A percentile compares a stretch with the other conserved stretches of the same genome.
These are phyloP conservation scores for Boletus rex-veris DNA, from an alignment of 768 basidiomycete genomes.

Conservation along the genomic window DNA sequence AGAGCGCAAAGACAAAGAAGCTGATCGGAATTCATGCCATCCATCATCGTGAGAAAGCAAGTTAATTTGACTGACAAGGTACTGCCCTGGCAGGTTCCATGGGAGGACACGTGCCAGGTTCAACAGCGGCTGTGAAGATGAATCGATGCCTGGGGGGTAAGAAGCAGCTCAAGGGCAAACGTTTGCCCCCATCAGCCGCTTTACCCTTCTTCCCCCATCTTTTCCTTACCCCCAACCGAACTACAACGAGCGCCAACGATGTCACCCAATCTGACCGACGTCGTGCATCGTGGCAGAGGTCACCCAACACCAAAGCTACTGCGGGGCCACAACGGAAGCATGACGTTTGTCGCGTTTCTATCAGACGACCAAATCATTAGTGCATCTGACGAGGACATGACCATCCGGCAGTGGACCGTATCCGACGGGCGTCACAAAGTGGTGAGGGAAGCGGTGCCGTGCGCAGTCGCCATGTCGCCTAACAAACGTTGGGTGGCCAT, in stretches of 20 bases:
- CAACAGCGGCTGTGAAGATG: slow-evolving; percentile 1
- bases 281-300: neutral
- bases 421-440: neutral
- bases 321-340: slow-evolving; percentile 10
- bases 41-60: too few species aligned
- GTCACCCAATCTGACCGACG: neutral
- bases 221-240: neutral
- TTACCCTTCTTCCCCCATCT: neutral
- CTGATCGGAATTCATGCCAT: too few species aligned
- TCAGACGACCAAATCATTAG: slow-evolving; percentile 16
- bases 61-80: neutral
- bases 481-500: slow-evolving; percentile 14
- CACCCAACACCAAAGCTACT: slow-evolving; percentile 4
- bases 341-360: slow-evolving; percentile 17
- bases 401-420: slow-evolving; percentile 18
- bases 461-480: slow-evolving; percentile 5
- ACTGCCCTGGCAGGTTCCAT: neutral
- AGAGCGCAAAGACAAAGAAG: too few species aligned
- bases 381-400: slow-evolving; percentile 16
- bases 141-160: too few species aligned
- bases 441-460: slow-evolving; percentile 3
- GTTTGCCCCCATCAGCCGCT: neutral
- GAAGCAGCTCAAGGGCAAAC: too few species aligned
- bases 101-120: slow-evolving; percentile 4
- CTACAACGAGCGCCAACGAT: neutral